Evolutionary conservation across 345 rosid genomes (phyloP), one percentile per base, ranked within the genome.

Genomic region (Eucalyptus regnans): DNA sequence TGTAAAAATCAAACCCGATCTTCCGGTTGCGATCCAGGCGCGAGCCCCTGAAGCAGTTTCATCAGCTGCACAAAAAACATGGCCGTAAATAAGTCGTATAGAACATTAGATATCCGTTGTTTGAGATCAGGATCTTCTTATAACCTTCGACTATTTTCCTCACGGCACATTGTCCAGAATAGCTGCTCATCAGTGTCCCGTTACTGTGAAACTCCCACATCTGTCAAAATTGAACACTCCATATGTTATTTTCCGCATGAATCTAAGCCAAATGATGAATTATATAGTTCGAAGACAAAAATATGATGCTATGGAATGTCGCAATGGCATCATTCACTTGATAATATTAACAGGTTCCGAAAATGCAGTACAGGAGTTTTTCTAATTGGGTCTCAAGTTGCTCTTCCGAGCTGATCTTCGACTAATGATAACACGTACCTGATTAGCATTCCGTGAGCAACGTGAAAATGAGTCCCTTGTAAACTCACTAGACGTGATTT

Each of bases 11-110:
- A 62, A 89, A 96, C 98, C 98, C 91, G 64, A 58, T 93, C 95
- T 96, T 90, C 99, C 99, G 2, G 94, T 93, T 11, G 99, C 97
- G 87, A 97, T 92, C 99, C 99, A 97, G 86, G 99, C 93, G 16
- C 97, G 99, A 91, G 92, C 84, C 25, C 97, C 96, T 86, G 80
- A 90, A 58, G 94, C 91, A 86, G 86, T 92, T 91, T 93, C 91
- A 86, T 81, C 71, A 27, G 86, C 91, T 88, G 88, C 54, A 84
- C n/a, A 60, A 79, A 46, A 23, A 86, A 29, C 5, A 50, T 25
- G 44, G 37, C 60, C 16, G 66, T 49, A 49, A 85, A 12, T 50
- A 18, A 44, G 43, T 16, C 5, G 7, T 8, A 17, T 50, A 50
- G 8, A 18, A 8, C 44, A n/a, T 23, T 5, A 5, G 11, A 12